phyloP scores from a whole-genome alignment of 2,329 filamentous ascomycete species.

The Bisporella sp. region DNA sequence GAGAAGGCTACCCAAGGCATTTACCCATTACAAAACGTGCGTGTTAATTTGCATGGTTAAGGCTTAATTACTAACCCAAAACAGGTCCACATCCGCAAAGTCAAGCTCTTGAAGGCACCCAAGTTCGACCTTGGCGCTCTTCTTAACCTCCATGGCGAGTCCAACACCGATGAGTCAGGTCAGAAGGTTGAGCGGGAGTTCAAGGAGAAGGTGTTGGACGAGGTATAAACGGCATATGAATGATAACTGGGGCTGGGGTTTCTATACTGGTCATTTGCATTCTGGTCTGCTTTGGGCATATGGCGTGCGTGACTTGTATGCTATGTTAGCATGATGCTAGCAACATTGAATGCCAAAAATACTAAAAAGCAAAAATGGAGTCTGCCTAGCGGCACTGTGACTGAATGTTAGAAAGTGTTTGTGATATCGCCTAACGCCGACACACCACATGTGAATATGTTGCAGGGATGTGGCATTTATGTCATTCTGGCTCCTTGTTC shows the following conservation, averaged over 20 bases:
- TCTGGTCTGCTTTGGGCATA: conserved; percentile 28
- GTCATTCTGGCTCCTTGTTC: no score
- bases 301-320: conserved; percentile 28
- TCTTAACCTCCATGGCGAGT: conserved; percentile 96
- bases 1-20: conserved; percentile 99
- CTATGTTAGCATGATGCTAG: conserved; percentile 26
- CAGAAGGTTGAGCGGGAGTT: conserved; percentile 99
- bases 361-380: conserved; percentile 15
- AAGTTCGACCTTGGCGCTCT: conserved; percentile 99
- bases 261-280: conserved; percentile 29
- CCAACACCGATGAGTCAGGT: conserved; percentile 88
- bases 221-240: conserved; percentile 60
- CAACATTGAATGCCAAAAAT: conserved; percentile 24
- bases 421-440: no score
- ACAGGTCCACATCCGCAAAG: conserved; percentile 99
- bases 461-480: no score
- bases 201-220: conserved; percentile 94
- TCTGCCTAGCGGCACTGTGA: background rate
- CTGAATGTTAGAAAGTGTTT: no score
- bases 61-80: conserved; percentile 27
- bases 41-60: conserved; percentile 29
- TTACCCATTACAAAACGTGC: conserved; percentile 98
- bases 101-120: conserved; percentile 97
- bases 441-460: no score
- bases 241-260: conserved; percentile 16